These are phyloP conservation scores for Mucor racemosus DNA, from an alignment of 371 early-diverging fungal species.

Conservation along the genomic window DNA sequence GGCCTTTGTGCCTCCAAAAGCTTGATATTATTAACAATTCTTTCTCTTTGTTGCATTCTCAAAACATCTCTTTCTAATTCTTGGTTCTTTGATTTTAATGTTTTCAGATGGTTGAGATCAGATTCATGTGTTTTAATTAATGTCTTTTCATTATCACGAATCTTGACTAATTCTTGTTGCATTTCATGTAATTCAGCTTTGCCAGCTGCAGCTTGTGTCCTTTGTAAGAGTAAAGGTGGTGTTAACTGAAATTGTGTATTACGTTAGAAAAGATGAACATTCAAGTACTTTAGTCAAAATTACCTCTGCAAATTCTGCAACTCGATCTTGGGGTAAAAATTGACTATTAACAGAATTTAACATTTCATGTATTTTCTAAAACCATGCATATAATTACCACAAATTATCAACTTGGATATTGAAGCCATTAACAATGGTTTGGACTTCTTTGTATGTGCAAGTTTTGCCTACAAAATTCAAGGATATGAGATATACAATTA, in stretches of 20 bases:
- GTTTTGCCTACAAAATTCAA: slow-evolving; percentile 48
- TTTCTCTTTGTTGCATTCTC: slow-evolving; percentile 73
- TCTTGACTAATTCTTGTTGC: slow-evolving; percentile 71
- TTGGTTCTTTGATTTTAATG: slow-evolving; percentile 63
- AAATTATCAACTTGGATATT: slow-evolving; percentile 96
- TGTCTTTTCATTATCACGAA: slow-evolving; percentile 66
- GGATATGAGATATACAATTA: background rate
- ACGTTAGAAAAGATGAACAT: no score
- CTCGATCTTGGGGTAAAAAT: slow-evolving; percentile 95
- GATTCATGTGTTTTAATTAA: slow-evolving; percentile 53
- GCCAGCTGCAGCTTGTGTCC: slow-evolving; percentile 88
- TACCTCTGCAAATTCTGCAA: slow-evolving; percentile 90
- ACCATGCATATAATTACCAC: slow-evolving; percentile 67
- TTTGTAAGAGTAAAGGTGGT: slow-evolving; percentile 74
- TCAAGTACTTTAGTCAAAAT: no score
- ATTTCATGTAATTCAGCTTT: slow-evolving; percentile 62
- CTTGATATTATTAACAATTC: slow-evolving; percentile 41
- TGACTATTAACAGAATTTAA: slow-evolving; percentile 59
- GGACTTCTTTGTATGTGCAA: slow-evolving; percentile 67
- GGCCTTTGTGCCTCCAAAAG: slow-evolving; percentile 62
- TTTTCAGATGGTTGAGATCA: slow-evolving; percentile 56
- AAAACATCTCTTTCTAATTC: slow-evolving; percentile 75
- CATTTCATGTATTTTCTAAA: background rate
- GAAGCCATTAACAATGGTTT: slow-evolving; percentile 58
- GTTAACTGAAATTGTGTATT: slow-evolving; percentile 55